Conservation (phyloP, 2,329 filamentous ascomycete species). For the Pestalotiopsis sp. region DNA sequence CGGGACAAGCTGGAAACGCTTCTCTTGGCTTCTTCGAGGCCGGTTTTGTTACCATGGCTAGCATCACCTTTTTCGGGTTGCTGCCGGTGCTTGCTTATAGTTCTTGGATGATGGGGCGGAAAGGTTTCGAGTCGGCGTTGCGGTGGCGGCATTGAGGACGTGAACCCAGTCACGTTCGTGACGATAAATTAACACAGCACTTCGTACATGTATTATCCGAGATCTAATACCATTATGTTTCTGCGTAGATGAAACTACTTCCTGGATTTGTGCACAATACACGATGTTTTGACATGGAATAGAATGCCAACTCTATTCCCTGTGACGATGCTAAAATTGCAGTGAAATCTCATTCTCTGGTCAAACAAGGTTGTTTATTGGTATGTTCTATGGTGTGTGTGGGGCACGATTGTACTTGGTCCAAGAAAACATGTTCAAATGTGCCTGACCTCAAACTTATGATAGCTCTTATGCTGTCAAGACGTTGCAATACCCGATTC, state of each 20-base stretch:
- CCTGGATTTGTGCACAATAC: no score
- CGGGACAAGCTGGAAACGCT: constrained; percentile 35
- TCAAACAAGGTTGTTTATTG: no score
- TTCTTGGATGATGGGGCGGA: constrained; percentile 17
- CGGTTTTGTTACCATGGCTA: constrained; percentile 42
- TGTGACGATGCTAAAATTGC: not conserved
- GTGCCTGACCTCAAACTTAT: no score
- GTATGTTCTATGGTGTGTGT: no score
- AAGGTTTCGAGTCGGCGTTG: constrained; percentile 16
- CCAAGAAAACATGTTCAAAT: no score
- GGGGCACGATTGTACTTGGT: no score
- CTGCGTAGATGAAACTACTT: no score
- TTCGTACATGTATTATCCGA: not conserved
- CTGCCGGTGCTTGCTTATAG: constrained; percentile 17
- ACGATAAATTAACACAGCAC: not conserved
- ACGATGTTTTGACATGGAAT: not conserved
- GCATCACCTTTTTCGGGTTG: constrained; percentile 24
- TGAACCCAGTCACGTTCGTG: no score
- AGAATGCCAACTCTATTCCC: not conserved
- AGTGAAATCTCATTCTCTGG: not conserved
- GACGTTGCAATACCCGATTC: no score
- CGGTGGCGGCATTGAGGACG: constrained; percentile 11
- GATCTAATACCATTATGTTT: not conserved
- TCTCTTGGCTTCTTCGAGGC: constrained; percentile 52
- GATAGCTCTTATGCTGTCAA: no score